A percentile compares a stretch with the other conserved stretches of the same genome.
Conservation (phyloP, 805 yeast species). For the Scheffersomyces amazonensis region DNA sequence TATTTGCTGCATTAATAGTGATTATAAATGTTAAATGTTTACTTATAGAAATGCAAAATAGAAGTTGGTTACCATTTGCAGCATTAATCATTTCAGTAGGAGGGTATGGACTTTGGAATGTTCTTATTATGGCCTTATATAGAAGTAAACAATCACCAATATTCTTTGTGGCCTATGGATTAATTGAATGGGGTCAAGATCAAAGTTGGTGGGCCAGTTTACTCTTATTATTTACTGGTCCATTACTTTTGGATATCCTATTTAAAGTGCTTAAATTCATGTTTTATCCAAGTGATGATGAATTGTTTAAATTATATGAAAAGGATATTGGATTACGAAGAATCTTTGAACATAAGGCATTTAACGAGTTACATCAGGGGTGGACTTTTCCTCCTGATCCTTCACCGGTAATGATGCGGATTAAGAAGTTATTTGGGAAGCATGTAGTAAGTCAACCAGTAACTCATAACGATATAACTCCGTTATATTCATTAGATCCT, state of each 20-base stretch:
- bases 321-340: slow-evolving; percentile 63
- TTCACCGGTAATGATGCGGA: slow-evolving; percentile 14
- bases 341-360: slow-evolving; percentile 70
- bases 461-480: neutral
- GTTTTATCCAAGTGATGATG: slow-evolving; percentile 70
- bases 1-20: slow-evolving; percentile 69
- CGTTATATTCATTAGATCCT: slow-evolving; percentile 1
- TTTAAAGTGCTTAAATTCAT: slow-evolving; percentile 54
- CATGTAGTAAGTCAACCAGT: slow-evolving; percentile 1
- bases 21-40: slow-evolving; percentile 78
- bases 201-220: slow-evolving; percentile 84
- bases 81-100: slow-evolving; percentile 69
- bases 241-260: slow-evolving; percentile 65
- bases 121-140: slow-evolving; percentile 70
- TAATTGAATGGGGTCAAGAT: slow-evolving; percentile 76
- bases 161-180: slow-evolving; percentile 69
- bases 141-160: slow-evolving; percentile 50
- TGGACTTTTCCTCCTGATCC: slow-evolving; percentile 65
- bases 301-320: slow-evolving; percentile 75
- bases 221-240: slow-evolving; percentile 53
- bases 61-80: slow-evolving; percentile 65
- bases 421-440: slow-evolving; percentile 8
- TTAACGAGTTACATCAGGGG: slow-evolving; percentile 69
- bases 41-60: slow-evolving; percentile 73
- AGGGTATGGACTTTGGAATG: slow-evolving; percentile 87